Evolutionary conservation across 805 yeast species (phyloP).

Genomic region (Starmera quercuum): DNA sequence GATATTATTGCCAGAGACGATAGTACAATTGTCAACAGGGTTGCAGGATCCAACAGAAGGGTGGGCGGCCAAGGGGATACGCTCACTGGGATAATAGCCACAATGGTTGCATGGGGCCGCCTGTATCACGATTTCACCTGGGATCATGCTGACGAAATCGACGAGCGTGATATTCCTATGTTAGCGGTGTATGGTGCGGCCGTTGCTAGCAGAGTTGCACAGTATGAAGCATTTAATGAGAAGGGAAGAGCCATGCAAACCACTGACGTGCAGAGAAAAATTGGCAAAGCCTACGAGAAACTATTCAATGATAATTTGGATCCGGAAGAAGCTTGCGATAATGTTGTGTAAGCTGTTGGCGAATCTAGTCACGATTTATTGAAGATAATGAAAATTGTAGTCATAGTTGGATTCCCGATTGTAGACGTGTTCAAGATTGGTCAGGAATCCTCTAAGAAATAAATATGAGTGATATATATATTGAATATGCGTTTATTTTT

Average conservation of each 20-base stretch:
- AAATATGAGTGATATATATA: too few relatives aligned
- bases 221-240: slow-evolving; percentile 53
- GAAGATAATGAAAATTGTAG: too few relatives aligned
- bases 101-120: slow-evolving; percentile 72
- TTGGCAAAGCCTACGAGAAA: slow-evolving; percentile 50
- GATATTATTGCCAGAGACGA: slow-evolving; percentile 58
- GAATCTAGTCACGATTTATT: too few relatives aligned
- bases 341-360: too few relatives aligned
- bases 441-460: too few relatives aligned
- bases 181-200: slow-evolving; percentile 71
- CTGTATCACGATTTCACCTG: slow-evolving; percentile 56
- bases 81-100: slow-evolving; percentile 76
- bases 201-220: slow-evolving; percentile 56
- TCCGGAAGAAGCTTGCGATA: too few relatives aligned
- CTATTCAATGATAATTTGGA: too few relatives aligned
- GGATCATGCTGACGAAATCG: slow-evolving; percentile 33
- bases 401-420: too few relatives aligned
- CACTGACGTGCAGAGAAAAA: slow-evolving; percentile 62
- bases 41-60: slow-evolving; percentile 64
- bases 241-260: slow-evolving; percentile 82
- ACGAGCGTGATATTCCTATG: slow-evolving; percentile 26
- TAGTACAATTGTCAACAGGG: slow-evolving; percentile 32
- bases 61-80: slow-evolving; percentile 98
- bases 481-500: too few relatives aligned
- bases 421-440: too few relatives aligned